Evolutionary conservation across 2,329 filamentous ascomycete species (phyloP).

Genomic region (Penicillium sp.): DNA sequence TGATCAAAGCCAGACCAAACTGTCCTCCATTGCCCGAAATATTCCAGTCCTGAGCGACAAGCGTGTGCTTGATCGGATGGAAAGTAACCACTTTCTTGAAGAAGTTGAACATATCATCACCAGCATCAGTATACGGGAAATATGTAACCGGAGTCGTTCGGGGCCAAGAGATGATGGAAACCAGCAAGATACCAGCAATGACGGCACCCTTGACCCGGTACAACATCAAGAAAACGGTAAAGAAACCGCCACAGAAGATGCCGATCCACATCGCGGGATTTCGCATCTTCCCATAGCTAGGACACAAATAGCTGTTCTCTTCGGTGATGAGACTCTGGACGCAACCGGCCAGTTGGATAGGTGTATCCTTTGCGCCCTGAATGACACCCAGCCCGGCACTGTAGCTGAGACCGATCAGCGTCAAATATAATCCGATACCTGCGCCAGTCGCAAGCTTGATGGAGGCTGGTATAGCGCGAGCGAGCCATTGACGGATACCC

Average conservation of each 20-base stretch:
- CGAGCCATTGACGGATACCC: slow-evolving; percentile 86
- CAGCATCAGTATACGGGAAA: slow-evolving; percentile 74
- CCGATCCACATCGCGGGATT: slow-evolving; percentile 85
- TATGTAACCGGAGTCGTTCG: slow-evolving; percentile 76
- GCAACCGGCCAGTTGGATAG: slow-evolving; percentile 78
- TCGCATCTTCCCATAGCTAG: slow-evolving; percentile 73
- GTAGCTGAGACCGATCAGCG: slow-evolving; percentile 71
- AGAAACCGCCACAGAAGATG: slow-evolving; percentile 81
- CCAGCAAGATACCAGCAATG: slow-evolving; percentile 79
- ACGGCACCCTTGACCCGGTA: slow-evolving; percentile 88
- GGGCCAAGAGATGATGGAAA: slow-evolving; percentile 89
- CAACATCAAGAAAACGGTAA: slow-evolving; percentile 81
- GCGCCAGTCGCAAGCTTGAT: slow-evolving; percentile 88
- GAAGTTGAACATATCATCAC: slow-evolving; percentile 77
- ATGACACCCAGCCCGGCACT: slow-evolving; percentile 81
- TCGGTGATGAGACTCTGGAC: slow-evolving; percentile 52
- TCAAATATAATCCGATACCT: slow-evolving; percentile 81
- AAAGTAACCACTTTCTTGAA: slow-evolving; percentile 88
- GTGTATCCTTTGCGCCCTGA: slow-evolving; percentile 69
- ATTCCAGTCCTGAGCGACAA: slow-evolving; percentile 76
- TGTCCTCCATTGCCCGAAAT: slow-evolving; percentile 71
- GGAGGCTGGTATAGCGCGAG: slow-evolving; percentile 77
- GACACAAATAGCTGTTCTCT: slow-evolving; percentile 60
- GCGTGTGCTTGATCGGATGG: slow-evolving; percentile 72
- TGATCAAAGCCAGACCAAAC: slow-evolving; percentile 83